These are phyloP conservation scores for Tylopilus balloui DNA, from an alignment of 768 basidiomycete genomes.

Conservation along the genomic window DNA sequence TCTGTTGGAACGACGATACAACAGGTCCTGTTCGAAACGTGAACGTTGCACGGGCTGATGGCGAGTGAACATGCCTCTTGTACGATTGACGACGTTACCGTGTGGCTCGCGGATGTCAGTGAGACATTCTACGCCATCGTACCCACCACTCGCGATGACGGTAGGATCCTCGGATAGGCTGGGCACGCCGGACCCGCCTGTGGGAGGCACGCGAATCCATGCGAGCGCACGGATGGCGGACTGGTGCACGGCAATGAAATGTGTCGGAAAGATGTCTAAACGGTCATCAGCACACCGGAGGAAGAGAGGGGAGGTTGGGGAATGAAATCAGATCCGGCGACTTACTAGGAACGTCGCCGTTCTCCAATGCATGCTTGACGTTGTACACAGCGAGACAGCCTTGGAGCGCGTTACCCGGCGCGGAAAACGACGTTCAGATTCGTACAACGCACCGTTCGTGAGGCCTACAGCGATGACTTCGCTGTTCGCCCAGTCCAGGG, in stretches of 20 bases:
- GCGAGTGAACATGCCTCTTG: slow-evolving; percentile 49
- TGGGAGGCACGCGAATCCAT: slow-evolving; percentile 70
- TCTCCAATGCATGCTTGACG: slow-evolving; percentile 41
- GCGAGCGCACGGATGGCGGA: slow-evolving; percentile 71
- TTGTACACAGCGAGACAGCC: slow-evolving; percentile 58
- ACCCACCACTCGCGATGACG: slow-evolving; percentile 71
- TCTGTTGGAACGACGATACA: slow-evolving; percentile 41
- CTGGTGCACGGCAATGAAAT: slow-evolving; percentile 72
- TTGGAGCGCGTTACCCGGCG: slow-evolving; percentile 20
- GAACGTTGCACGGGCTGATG: background rate
- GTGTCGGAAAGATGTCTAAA: slow-evolving; percentile 53
- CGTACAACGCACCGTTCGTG: slow-evolving; percentile 58
- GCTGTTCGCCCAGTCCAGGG: slow-evolving; percentile 89
- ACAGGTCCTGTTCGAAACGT: background rate
- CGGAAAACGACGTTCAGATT: background rate
- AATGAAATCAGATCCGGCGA: background rate
- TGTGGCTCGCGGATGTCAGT: slow-evolving; percentile 72
- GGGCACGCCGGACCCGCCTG: slow-evolving; percentile 42
- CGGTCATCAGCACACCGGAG: background rate
- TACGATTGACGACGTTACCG: slow-evolving; percentile 69
- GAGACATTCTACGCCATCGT: slow-evolving; percentile 73
- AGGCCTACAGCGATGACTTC: slow-evolving; percentile 78
- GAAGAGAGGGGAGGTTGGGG: background rate
- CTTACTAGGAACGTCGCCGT: slow-evolving; percentile 32
- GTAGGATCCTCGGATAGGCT: slow-evolving; percentile 57